A percentile compares a stretch with the other conserved stretches of the same genome.
These are phyloP conservation scores for Leccinum longicurvipes DNA, from an alignment of 768 basidiomycete genomes.

Conservation along the genomic window DNA sequence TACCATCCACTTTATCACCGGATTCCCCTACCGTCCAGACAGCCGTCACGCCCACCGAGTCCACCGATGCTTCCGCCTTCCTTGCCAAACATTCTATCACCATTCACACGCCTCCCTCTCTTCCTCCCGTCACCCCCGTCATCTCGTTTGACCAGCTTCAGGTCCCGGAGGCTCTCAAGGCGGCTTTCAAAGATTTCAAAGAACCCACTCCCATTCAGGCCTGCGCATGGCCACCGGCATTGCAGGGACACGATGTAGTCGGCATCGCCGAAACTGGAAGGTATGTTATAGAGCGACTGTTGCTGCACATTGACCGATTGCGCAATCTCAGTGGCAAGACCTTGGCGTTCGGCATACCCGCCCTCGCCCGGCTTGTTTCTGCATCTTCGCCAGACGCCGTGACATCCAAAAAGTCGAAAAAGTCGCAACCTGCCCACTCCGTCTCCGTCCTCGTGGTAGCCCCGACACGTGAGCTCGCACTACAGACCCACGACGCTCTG, in stretches of 20 bases:
- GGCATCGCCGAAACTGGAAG: conserved; percentile 97
- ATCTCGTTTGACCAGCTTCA: conserved; percentile 71
- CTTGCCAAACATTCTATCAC: conserved; percentile 71
- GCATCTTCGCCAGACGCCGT: conserved; percentile 17
- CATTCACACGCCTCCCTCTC: conserved; percentile 52
- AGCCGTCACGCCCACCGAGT: conserved; percentile 7
- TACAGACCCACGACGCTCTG: conserved; percentile 90
- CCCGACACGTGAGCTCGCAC: conserved; percentile 93
- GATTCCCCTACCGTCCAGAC: conserved; percentile 19
- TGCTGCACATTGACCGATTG: background rate
- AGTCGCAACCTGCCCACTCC: conserved; percentile 26
- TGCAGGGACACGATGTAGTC: conserved; percentile 82
- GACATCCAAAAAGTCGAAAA: conserved; percentile 27
- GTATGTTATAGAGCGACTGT: conserved; percentile 32
- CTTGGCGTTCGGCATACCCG: conserved; percentile 92
- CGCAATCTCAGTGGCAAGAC: conserved; percentile 77
- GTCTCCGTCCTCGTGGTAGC: conserved; percentile 79
- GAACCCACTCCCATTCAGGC: conserved; percentile 95
- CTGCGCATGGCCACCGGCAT: conserved; percentile 88
- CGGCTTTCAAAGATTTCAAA: conserved; percentile 68
- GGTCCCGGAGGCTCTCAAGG: conserved; percentile 58
- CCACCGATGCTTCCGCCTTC: conserved; percentile 55
- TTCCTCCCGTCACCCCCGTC: conserved; percentile 56
- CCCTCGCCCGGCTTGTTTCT: conserved; percentile 62
- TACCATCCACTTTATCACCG: conserved; percentile 1